Evolutionary conservation across 1,284 basidiomycete species (phyloP).

Genomic region (Ceratobasidium sp.): DNA sequence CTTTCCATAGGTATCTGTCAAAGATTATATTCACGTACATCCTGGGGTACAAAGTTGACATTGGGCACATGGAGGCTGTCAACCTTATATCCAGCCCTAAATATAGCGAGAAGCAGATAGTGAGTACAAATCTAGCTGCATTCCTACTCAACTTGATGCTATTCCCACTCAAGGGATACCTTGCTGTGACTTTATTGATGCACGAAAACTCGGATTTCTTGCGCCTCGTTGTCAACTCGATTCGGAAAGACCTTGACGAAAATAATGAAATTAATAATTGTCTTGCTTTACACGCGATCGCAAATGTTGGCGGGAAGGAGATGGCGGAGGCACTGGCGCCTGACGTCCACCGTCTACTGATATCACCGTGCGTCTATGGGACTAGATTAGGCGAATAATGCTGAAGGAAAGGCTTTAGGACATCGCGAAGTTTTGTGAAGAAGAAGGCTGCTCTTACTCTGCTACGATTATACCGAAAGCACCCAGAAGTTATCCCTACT

Average conservation of each 20-base stretch:
- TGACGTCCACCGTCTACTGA: conserved; percentile 93
- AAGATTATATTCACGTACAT: conserved; percentile 99
- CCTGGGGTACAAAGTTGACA: conserved; percentile 97
- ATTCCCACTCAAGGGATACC: conserved; percentile 75
- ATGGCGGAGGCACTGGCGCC: conserved; percentile 96
- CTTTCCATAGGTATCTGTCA: conserved; percentile 42
- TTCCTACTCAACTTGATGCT: background rate
- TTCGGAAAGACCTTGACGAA: conserved; percentile 95
- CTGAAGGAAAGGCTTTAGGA: conserved; percentile 58
- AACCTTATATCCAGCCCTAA: conserved; percentile 95
- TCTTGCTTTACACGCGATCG: conserved; percentile 96
- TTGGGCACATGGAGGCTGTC: conserved; percentile 99
- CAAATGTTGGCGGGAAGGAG: conserved; percentile 96
- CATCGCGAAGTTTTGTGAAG: conserved; percentile 94
- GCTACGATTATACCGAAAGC: conserved; percentile 92
- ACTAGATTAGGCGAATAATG: too few species aligned
- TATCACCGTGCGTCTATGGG: conserved; percentile 83
- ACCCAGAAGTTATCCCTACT: conserved; percentile 91
- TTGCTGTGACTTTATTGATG: conserved; percentile 96
- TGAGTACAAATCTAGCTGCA: conserved; percentile 53
- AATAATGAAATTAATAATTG: conserved; percentile 96
- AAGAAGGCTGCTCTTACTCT: conserved; percentile 98
- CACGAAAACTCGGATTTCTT: conserved; percentile 98
- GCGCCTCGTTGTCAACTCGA: conserved; percentile 95
- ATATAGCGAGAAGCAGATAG: conserved; percentile 99